phyloP scores from a whole-genome alignment of 768 basidiomycete species.

The Lyophyllum semitale region DNA sequence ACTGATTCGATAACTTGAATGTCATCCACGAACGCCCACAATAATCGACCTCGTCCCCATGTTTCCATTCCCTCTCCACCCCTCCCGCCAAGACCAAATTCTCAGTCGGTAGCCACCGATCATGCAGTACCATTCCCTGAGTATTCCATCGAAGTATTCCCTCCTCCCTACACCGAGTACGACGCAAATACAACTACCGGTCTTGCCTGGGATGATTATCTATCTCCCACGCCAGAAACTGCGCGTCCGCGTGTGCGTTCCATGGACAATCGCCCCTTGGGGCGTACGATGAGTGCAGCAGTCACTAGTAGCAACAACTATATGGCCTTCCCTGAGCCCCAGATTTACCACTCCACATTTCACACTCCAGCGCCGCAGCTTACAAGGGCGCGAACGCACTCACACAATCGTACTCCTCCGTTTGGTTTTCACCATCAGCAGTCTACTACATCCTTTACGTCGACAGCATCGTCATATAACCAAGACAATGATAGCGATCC shows the following conservation, averaged over 20 bases:
- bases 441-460: slow-evolving; percentile 22
- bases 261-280: slow-evolving; percentile 29
- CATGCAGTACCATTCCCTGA: slow-evolving; percentile 23
- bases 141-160: slow-evolving; percentile 29
- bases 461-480: slow-evolving; percentile 37
- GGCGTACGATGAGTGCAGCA: slow-evolving; percentile 41
- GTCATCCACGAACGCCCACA: not conserved
- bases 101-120: not conserved
- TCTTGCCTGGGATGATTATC: slow-evolving; percentile 36
- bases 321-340: slow-evolving; percentile 54
- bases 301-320: slow-evolving; percentile 17
- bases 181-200: slow-evolving; percentile 21
- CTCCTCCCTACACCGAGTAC: slow-evolving; percentile 18
- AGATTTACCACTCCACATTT: slow-evolving; percentile 49
- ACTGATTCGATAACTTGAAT: too few species aligned
- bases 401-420: slow-evolving; percentile 34
- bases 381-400: slow-evolving; percentile 28
- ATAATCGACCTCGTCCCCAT: not conserved
- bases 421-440: slow-evolving; percentile 25
- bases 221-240: slow-evolving; percentile 23
- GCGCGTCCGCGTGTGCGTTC: slow-evolving; percentile 35
- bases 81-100: slow-evolving; percentile 3
- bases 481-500: slow-evolving; percentile 37
- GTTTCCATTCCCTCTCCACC: not conserved
- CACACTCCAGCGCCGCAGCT: slow-evolving; percentile 26